Percentiles rank a stretch among this genome's conserved stretches.
phyloP scores from a whole-genome alignment of 2,329 filamentous ascomycete genomes.

The Fusarium torreyae region DNA sequence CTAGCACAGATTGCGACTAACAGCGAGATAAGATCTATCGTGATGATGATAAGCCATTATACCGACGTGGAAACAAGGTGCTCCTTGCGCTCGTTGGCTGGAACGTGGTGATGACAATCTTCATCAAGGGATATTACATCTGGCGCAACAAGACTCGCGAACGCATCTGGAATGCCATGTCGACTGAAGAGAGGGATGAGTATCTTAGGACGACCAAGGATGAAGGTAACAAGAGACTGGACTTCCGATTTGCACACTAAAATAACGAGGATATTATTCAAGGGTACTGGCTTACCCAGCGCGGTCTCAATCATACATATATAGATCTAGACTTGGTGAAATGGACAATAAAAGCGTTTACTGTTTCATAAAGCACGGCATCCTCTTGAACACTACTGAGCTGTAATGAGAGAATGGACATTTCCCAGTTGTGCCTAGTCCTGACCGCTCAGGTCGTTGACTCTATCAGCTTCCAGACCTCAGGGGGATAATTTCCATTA shows the following conservation, averaged over 20 bases:
- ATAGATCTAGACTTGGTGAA: background rate
- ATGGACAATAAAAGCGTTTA: too few relatives aligned
- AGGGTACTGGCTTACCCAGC: background rate
- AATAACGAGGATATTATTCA: background rate
- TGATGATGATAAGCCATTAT: conserved; percentile 51
- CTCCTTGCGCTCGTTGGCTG: conserved; percentile 64
- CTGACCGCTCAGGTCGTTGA: background rate
- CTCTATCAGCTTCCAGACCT: conserved; percentile 27
- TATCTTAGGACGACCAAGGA: conserved; percentile 58
- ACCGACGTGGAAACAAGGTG: conserved; percentile 64
- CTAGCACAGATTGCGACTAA: too few relatives aligned
- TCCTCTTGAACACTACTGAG: too few relatives aligned
- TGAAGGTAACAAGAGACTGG: conserved; percentile 61
- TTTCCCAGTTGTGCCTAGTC: background rate
- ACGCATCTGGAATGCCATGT: conserved; percentile 64
- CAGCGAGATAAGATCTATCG: conserved; percentile 57
- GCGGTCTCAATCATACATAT: background rate
- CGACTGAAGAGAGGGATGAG: conserved; percentile 54
- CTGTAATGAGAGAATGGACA: too few relatives aligned
- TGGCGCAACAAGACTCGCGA: conserved; percentile 63
- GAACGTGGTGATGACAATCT: conserved; percentile 65
- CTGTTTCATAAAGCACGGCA: too few relatives aligned
- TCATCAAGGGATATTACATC: conserved; percentile 68
- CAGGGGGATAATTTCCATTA: conserved; percentile 5
- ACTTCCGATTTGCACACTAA: conserved; percentile 61